A percentile compares a stretch with the other conserved stretches of the same genome.
Evolutionary conservation across 176 grass and related monocot species (phyloP).

Genomic region (Tillandsia fasciculata): DNA sequence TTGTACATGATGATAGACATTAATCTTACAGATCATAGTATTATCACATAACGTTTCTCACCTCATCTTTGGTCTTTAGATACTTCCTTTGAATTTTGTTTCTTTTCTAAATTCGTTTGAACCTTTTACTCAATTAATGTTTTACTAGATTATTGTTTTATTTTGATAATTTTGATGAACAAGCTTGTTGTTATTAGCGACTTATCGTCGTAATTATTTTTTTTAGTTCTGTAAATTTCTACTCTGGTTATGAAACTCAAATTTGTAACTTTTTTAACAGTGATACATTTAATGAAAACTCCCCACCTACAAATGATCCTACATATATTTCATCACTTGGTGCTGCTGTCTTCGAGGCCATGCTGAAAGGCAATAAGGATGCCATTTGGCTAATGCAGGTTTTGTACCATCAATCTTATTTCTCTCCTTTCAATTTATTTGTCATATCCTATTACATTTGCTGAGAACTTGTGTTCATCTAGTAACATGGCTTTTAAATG

Average conservation of each 20-base stretch:
- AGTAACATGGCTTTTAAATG: neutral
- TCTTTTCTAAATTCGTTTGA: neutral
- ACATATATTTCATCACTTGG: constrained; percentile 89
- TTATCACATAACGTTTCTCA: too few relatives aligned
- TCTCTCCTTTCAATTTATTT: neutral
- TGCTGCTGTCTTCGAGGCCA: constrained; percentile 81
- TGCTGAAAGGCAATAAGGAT: constrained; percentile 77
- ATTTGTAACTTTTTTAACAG: constrained; percentile 38
- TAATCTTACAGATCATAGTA: too few relatives aligned
- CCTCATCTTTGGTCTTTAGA: neutral
- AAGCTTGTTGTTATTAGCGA: neutral
- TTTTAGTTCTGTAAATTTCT: neutral
- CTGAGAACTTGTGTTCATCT: too few relatives aligned
- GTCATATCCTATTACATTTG: neutral
- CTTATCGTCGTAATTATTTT: neutral
- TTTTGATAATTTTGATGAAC: too few relatives aligned
- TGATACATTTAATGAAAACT: constrained; percentile 98
- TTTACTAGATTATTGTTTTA: neutral
- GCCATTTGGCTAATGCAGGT: constrained; percentile 99
- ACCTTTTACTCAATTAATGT: neutral
- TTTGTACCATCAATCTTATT: constrained; percentile 1
- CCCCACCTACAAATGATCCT: constrained; percentile 79
- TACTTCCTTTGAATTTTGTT: neutral
- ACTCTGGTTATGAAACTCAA: neutral
- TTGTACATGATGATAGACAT: too few relatives aligned